Evolutionary conservation across 2,329 filamentous ascomycete genomes (phyloP), one percentile per base, ranked within the genome.

Genomic region (Calcarisporium arbuscula): DNA sequence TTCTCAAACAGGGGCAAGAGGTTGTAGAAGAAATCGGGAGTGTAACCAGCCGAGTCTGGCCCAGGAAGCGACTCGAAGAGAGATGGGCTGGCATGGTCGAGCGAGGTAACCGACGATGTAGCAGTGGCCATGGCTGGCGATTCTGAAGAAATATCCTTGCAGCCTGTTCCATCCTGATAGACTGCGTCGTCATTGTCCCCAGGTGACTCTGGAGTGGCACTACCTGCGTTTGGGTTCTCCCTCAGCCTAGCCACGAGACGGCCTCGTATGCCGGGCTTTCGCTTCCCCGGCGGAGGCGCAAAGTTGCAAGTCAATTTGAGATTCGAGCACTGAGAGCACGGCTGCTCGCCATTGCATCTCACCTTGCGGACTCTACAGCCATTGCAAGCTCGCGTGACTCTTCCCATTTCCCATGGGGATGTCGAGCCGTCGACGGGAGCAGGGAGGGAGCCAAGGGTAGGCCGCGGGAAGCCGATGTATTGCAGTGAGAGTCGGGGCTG

Each of bases 331-430:
- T 61, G 58, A 1, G 54, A 52, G 34, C 59, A 62, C 2, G 59
- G 59, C 27, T 43, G 42, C 15, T 40, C 38, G 36, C 53, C 54
- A 30, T 53, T 60, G 44, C 59, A 62, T 34, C 52, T 54, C 22
- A 62, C 59, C 41, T 62, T 62, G 32, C 59, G 54, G 33, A 61
- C 44, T 23, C 59, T 55, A 40, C 59, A 62, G 30, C 56, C 56
- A 38, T 62, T 57, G 43, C 59, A 62, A 35, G 59, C 59, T 28
- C 49, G 50, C 26, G 50, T 41, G 16, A 46, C 32, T 35, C 46
- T 48, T 32, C 25, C 36, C 29, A 41, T 35, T 35, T 45, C 44
- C 43, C 43, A 22, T 25, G 19, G 28, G 17, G 18, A 14, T 19
- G 26, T 17, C 6, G 21, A 12, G 29, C 28, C 28, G 28, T 31